These are phyloP conservation scores for Botrytis pseudocinerea DNA, from an alignment of 2,329 filamentous ascomycete species.

Conservation along the genomic window DNA sequence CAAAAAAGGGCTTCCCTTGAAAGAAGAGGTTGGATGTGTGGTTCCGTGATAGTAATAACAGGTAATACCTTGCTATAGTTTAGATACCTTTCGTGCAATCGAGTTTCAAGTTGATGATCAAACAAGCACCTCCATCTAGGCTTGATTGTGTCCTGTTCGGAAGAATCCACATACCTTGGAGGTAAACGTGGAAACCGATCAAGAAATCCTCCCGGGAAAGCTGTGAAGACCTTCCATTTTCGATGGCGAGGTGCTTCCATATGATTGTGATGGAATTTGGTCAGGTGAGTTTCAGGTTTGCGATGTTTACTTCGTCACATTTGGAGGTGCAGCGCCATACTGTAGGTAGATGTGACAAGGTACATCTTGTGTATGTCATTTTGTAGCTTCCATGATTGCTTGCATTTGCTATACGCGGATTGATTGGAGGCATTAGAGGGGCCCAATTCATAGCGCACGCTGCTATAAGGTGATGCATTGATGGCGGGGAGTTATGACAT, in stretches of 20 bases:
- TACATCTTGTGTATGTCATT: conserved; percentile 18
- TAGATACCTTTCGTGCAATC: conserved; percentile 8
- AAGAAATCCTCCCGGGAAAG: conserved; percentile 1
- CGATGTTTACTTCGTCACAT: conserved; percentile 1
- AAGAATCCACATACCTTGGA: not conserved
- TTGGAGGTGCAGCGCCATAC: not conserved
- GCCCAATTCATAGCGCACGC: conserved; percentile 13
- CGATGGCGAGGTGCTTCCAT: not conserved
- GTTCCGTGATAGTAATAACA: not conserved
- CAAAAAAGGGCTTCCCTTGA: not conserved
- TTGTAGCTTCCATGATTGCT: not conserved
- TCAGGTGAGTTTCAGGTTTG: not conserved
- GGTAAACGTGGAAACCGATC: conserved; percentile 12
- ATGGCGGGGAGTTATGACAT: conserved; percentile 12
- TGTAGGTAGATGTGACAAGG: conserved; percentile 13
- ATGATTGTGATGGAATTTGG: not conserved
- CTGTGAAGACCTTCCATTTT: not conserved
- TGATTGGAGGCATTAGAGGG: conserved; percentile 11
- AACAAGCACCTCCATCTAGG: conserved; percentile 32
- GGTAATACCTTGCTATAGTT: conserved; percentile 8
- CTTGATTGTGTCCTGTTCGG: conserved; percentile 16
- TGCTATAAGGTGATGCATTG: conserved; percentile 23
- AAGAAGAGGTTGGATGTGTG: not conserved
- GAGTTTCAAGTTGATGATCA: conserved; percentile 36
- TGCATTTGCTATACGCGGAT: not conserved